phyloP scores from a whole-genome alignment of 371 early-diverging fungal species.

The Chytridium lagenaria region DNA sequence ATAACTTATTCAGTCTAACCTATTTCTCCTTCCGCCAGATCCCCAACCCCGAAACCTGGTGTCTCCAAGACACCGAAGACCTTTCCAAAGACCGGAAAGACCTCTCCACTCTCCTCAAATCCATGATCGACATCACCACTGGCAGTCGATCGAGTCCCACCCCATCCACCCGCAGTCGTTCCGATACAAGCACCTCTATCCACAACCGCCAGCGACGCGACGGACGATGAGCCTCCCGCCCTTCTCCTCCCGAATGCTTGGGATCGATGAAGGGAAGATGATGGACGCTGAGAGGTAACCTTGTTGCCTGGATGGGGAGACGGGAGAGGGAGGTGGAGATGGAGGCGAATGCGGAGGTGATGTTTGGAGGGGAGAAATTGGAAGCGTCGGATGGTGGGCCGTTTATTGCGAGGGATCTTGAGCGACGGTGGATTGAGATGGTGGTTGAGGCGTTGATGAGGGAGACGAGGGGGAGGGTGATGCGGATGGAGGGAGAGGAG shows the following conservation, averaged over 20 bases:
- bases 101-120: constrained; percentile 3
- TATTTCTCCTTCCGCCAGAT: constrained; percentile 18
- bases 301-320: constrained; percentile 15
- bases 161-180: not conserved
- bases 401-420: constrained; percentile 1
- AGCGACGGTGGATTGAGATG: constrained; percentile 31
- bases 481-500: not conserved
- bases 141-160: constrained; percentile 5
- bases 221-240: constrained; percentile 29
- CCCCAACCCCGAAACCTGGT: constrained; percentile 13
- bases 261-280: constrained; percentile 7
- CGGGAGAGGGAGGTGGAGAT: not conserved
- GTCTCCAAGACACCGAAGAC: constrained; percentile 25
- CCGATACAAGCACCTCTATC: not conserved
- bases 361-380: not conserved
- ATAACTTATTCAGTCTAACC: constrained; percentile 6
- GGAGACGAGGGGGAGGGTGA: not conserved
- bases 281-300: constrained; percentile 13
- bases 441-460: constrained; percentile 26
- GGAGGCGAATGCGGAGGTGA: not conserved
- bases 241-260: not conserved
- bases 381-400: not conserved
- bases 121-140: constrained; percentile 6
- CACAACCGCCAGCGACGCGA: not conserved
- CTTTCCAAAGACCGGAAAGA: constrained; percentile 20